Evolutionary conservation across 305 asterid species (phyloP), one percentile per base, ranked within the genome.

Genomic region (Fraxinus latifolia): DNA sequence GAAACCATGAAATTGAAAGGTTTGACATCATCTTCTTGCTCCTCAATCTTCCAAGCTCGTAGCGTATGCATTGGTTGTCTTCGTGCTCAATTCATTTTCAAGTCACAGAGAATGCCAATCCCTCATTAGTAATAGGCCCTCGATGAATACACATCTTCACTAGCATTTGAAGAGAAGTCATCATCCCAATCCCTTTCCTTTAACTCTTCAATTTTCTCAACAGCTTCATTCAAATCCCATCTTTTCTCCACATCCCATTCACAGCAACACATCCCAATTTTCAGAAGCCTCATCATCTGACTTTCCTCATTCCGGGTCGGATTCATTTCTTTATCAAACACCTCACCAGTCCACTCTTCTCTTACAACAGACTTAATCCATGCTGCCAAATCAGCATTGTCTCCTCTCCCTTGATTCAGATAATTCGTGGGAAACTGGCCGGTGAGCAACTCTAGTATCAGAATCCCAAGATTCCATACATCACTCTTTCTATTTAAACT

Each of bases 381-480:
- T 33, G 82, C 23, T 19, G 85, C 90, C 82, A 88, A 81, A 82
- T 88, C 87, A 7, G 80, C 85, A 72, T 84, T 82, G 5, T 73
- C 84, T 5, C 79, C 88, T 74, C 83, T 86, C 1, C 89, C 89
- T 81, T 86, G 75, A 50, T 83, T 80, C 19, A 86, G 77, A 76
- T 88, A 88, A 70, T 88, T 86, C 0, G 81, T 83, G 0, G 89
- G 90, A 50, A 86, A 86, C 37, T 65, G 74, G 31, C 90, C 89
- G 0, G 90, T 88, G 0, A 88, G 78, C n/a, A 86, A 14, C 83
- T 88, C 90, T 0, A 88, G 84, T 4, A 88, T 84, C 75, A 88
- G 84, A 42, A 88, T 86, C 7, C 90, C 90, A 2, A 88, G 90
- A 83, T 87, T 88, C 90, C 90, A 88, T 8, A 88, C 89, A 31